Base-by-base conservation (phyloP, 805 yeast species). In the Candida ovalis region DNA sequence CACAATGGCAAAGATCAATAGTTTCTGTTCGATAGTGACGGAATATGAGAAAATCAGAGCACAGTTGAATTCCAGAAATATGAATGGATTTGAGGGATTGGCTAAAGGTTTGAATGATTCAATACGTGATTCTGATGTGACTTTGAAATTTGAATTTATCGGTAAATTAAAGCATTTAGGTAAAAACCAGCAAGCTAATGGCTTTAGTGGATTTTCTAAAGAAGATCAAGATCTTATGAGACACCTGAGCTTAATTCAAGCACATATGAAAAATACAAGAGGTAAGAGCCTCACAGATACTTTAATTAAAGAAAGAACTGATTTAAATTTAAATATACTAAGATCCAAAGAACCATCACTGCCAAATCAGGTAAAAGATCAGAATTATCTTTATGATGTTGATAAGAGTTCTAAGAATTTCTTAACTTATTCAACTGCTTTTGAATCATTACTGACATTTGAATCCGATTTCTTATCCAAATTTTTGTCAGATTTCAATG, bases 11-110 rank as follows among this genome's bases (percentile, higher is more conserved):
- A 73, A 56, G 69, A 82, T 46, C 73, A 73, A 55, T 69, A 64
- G 47, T 64, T 83, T 52, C 57, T 81, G 60, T 30, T 30, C 44
- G 4, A 52, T 52, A 0, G 45, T 63, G 5, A 42, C 46, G 69
- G 68, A 40, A 75, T 73, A 52, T 67, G 79, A 67, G 60, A 36
- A 7, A 0, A 37, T 61, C 4, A 47, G 48, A 24, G 36, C 33
- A 4, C 55, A 55, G 4, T 47, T 62, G 44, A 45, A 50, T 15
- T 12, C 39, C 2, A 46, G 49, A 8, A 48, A 52, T 2, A 66
- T 78, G 52, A 72, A 69, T 46, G 80, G 77, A 47, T 88, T 86
- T 59, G 78, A 77, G 47, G 94, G 95, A 22, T 78, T 89, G 4
- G 69, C 80, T 39, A 77, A 79, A 28, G 82, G 81, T 58, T 70